These are phyloP conservation scores for Haplosporangium sp. DNA, from an alignment of 371 early-diverging fungal species.

Conservation along the genomic window DNA sequence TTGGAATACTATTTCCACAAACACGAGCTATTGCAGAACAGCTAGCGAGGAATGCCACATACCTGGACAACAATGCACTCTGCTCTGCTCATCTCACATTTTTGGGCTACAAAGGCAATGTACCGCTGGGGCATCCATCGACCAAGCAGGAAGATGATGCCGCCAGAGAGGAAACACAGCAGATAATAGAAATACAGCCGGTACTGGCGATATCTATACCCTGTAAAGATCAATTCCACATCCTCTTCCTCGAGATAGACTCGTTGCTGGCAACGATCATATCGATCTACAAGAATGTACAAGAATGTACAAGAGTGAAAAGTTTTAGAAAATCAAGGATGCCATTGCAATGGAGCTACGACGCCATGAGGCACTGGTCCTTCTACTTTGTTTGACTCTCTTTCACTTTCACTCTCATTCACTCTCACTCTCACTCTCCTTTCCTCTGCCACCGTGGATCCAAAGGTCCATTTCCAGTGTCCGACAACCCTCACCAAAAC, in stretches of 20 bases:
- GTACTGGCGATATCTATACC: slow-evolving; percentile 66
- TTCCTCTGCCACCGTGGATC: background rate
- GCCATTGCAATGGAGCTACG: too few relatives aligned
- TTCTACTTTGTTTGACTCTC: too few relatives aligned
- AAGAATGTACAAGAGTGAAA: too few relatives aligned
- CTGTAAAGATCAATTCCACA: slow-evolving; percentile 70
- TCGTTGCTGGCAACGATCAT: slow-evolving; percentile 39
- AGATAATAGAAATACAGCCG: slow-evolving; percentile 68
- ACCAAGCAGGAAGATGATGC: slow-evolving; percentile 78
- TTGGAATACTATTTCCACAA: too few relatives aligned
- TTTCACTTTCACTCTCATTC: background rate
- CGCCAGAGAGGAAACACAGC: slow-evolving; percentile 72
- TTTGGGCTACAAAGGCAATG: slow-evolving; percentile 71
- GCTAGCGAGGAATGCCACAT: too few relatives aligned
- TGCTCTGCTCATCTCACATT: slow-evolving; percentile 74
- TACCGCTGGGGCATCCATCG: slow-evolving; percentile 89
- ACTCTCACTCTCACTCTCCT: background rate
- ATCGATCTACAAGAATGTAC: slow-evolving; percentile 20
- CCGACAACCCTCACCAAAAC: too few relatives aligned
- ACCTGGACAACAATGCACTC: slow-evolving; percentile 68
- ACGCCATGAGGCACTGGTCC: too few relatives aligned
- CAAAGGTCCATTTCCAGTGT: too few relatives aligned
- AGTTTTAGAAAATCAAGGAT: too few relatives aligned
- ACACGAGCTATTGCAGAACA: too few relatives aligned
- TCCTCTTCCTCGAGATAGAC: slow-evolving; percentile 57